phyloP scores from a whole-genome alignment of 352 stramenopile genomes.

The Phytophthora crassamura region DNA sequence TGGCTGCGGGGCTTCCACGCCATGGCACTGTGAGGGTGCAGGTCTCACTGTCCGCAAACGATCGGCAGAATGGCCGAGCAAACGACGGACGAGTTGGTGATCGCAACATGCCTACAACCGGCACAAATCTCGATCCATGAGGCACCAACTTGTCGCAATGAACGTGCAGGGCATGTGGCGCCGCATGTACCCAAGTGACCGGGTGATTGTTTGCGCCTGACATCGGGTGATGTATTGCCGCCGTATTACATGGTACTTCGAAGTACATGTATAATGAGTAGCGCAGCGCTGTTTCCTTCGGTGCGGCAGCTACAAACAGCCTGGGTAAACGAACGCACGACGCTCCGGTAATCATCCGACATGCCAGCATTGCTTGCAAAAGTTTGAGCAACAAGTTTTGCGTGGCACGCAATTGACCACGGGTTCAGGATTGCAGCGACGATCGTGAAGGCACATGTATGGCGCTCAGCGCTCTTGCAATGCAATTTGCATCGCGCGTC shows the following conservation, averaged over 20 bases:
- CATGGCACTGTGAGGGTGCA: not conserved
- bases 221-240: constrained; percentile 12
- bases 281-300: constrained; percentile 10
- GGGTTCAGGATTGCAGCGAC: constrained; percentile 12
- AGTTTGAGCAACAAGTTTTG: constrained; percentile 23
- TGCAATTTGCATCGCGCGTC: not conserved
- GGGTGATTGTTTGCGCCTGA: not conserved
- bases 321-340: constrained; percentile 10
- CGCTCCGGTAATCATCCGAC: constrained; percentile 6
- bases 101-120: constrained; percentile 1
- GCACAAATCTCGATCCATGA: not conserved
- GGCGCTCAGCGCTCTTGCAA: constrained; percentile 11
- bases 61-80: not conserved
- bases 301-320: constrained; percentile 8
- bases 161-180: constrained; percentile 10
- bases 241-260: too few species aligned
- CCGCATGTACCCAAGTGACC: constrained; percentile 8
- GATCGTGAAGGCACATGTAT: constrained; percentile 19
- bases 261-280: too few species aligned
- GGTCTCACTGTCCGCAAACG: not conserved
- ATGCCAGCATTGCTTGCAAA: constrained; percentile 10
- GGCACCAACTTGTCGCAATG: constrained; percentile 21
- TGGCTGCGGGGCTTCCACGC: not conserved
- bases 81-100: constrained; percentile 4
- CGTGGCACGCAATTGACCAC: constrained; percentile 18